Evolutionary conservation across 495 filamentous ascomycete species (phyloP).

Genomic region (Penicillium argentinense): DNA sequence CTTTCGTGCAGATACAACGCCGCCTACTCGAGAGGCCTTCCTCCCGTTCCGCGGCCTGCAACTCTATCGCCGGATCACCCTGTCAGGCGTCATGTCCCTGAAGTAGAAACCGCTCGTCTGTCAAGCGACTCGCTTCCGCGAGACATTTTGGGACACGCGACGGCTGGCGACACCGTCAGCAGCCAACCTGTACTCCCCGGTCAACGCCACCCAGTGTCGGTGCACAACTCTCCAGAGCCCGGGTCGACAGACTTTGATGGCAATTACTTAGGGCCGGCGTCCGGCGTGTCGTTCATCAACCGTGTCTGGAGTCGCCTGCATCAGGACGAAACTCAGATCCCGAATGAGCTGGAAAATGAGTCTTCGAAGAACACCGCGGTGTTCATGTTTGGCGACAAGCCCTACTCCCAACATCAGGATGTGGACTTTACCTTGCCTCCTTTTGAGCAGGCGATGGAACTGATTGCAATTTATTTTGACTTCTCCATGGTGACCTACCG

Average conservation of each 20-base stretch:
- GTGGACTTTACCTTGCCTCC: slow-evolving; percentile 34
- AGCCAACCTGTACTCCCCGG: slow-evolving; percentile 4
- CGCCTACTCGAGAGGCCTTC: slow-evolving; percentile 44
- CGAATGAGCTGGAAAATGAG: slow-evolving; percentile 34
- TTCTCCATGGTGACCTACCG: slow-evolving; percentile 51
- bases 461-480: slow-evolving; percentile 46
- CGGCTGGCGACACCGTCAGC: slow-evolving; percentile 2
- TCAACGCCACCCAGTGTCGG: slow-evolving; percentile 15
- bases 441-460: slow-evolving; percentile 33
- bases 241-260: slow-evolving; percentile 48
- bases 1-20: slow-evolving; percentile 45
- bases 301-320: slow-evolving; percentile 46
- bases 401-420: slow-evolving; percentile 34
- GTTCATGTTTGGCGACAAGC: slow-evolving; percentile 47
- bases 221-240: slow-evolving; percentile 44
- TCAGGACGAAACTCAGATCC: slow-evolving; percentile 39
- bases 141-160: slow-evolving; percentile 8
- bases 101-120: slow-evolving; percentile 2
- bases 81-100: slow-evolving; percentile 2
- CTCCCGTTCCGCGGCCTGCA: slow-evolving; percentile 40
- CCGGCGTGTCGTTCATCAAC: slow-evolving; percentile 47
- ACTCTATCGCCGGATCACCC: slow-evolving; percentile 11
- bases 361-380: slow-evolving; percentile 40
- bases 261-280: slow-evolving; percentile 47
- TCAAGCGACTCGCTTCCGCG: slow-evolving; percentile 12